Percentiles rank a stretch among this genome's conserved stretches.
phyloP scores from a whole-genome alignment of 2,329 filamentous ascomycete species.

The Hypoxylon rubiginosum region DNA sequence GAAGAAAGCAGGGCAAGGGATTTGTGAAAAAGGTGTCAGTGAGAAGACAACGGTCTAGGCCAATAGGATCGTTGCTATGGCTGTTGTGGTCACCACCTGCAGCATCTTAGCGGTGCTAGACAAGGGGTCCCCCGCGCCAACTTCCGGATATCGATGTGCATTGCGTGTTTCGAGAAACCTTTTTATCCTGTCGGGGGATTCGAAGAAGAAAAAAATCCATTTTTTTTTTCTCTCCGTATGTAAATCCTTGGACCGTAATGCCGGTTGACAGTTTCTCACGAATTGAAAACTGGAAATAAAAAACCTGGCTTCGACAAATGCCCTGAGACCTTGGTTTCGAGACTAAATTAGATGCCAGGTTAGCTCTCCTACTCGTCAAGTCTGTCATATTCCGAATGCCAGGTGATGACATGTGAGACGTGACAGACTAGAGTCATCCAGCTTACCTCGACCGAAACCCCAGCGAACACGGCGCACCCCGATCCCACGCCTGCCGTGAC shows the following conservation, averaged over 20 bases:
- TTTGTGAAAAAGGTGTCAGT: constrained; percentile 20
- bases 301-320: constrained; percentile 29
- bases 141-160: constrained; percentile 36
- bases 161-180: constrained; percentile 38
- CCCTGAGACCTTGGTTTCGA: constrained; percentile 20
- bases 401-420: constrained; percentile 40
- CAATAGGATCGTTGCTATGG: constrained; percentile 35
- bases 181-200: constrained; percentile 28
- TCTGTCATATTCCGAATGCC: constrained; percentile 33
- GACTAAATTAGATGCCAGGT: constrained; percentile 30
- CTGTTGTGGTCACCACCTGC: constrained; percentile 37
- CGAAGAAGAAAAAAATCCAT: constrained; percentile 18
- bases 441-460: constrained; percentile 36
- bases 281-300: constrained; percentile 23
- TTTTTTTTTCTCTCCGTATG: constrained; percentile 27
- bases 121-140: constrained; percentile 36
- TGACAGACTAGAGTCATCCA: constrained; percentile 30
- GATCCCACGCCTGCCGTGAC: constrained; percentile 22
- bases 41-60: constrained; percentile 27
- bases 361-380: constrained; percentile 28
- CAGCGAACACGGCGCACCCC: constrained; percentile 29
- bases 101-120: constrained; percentile 38
- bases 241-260: constrained; percentile 33
- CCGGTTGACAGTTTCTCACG: constrained; percentile 32
- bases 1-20: constrained; percentile 18